Evolutionary conservation across 2,329 filamentous ascomycete species (phyloP), one percentile per base, ranked within the genome.

Genomic region (Neophaeococcomyces aloes): DNA sequence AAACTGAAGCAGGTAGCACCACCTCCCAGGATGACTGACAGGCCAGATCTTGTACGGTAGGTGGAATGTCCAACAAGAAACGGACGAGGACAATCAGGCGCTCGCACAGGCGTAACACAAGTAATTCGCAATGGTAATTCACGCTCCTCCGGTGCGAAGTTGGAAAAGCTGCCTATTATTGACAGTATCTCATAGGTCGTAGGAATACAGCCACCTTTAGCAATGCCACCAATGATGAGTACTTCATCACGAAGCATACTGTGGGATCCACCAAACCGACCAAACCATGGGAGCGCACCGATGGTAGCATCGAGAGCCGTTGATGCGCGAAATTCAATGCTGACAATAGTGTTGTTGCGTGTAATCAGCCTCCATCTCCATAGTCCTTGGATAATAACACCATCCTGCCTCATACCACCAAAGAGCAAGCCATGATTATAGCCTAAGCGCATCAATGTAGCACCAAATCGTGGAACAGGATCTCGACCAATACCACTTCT

Each of bases 1-100:
- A 94, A 94, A 0, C 85, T 87, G 66, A 94, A 94, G 60, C 86
- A 94, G 0, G 86, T 85, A 13, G 83, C 86, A 29, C 86, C 88
- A 13, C 88, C 88, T 1, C 86, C 86, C 37, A 83, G 61, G 6
- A 93, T 65, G 7, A 85, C 56, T 2, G 87, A 55, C 14, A 72
- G 63, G 23, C 69, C 64, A 32, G 66, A 55, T 21, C 65, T 64
- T 1, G 72, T 63, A 21, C 65, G 57, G 11, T 74, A 61, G 6
- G 73, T 66, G 3, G 78, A 78, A 44, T 79, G 74, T 2, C 88
- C 86, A 39, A 86, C 69, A 38, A 94, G 70, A 4, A 94, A 68
- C 10, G 86, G 86, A 42, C 78, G 66, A 15, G 66, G 65, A 15
- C 61, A 61, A 21, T 52, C 47, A n/a, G 56, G 57, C 21, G 53